These are phyloP conservation scores for Saccharomyces hybrid DNA, from an alignment of 1,139 yeast genomes.

Conservation along the genomic window DNA sequence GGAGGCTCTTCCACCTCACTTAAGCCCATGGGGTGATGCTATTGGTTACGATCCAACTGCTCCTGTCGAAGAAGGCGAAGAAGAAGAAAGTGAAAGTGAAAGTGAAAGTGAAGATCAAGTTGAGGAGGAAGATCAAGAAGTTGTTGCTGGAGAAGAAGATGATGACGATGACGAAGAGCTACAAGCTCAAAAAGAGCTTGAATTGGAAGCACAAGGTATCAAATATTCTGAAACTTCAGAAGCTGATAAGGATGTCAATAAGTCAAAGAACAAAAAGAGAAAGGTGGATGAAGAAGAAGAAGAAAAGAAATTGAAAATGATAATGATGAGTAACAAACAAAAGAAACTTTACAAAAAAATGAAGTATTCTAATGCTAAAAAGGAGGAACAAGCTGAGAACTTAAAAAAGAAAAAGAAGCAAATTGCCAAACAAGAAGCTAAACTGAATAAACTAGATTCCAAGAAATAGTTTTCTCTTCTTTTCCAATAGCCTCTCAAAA, in stretches of 20 bases:
- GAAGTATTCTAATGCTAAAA: constrained; percentile 85
- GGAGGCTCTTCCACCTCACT: constrained; percentile 89
- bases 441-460: constrained; percentile 39
- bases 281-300: constrained; percentile 51
- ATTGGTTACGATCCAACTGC: constrained; percentile 82
- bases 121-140: constrained; percentile 36
- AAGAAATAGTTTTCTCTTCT: constrained; percentile 14
- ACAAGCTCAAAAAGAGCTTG: constrained; percentile 74
- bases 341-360: constrained; percentile 90
- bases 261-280: constrained; percentile 34
- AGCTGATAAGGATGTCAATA: constrained; percentile 20
- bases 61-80: constrained; percentile 43
- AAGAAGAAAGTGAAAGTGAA: constrained; percentile 44
- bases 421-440: constrained; percentile 58
- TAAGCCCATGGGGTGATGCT: constrained; percentile 98
- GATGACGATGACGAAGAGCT: constrained; percentile 51
- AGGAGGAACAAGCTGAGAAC: constrained; percentile 68
- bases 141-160: constrained; percentile 40
- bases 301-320: constrained; percentile 80
- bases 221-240: constrained; percentile 53
- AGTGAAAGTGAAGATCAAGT: constrained; percentile 45
- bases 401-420: constrained; percentile 73
- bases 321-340: constrained; percentile 97
- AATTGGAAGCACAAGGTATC: constrained; percentile 84
- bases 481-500: not conserved